These are phyloP conservation scores for Baudoinia panamericana DNA, from an alignment of 495 filamentous ascomycete genomes.

Conservation along the genomic window DNA sequence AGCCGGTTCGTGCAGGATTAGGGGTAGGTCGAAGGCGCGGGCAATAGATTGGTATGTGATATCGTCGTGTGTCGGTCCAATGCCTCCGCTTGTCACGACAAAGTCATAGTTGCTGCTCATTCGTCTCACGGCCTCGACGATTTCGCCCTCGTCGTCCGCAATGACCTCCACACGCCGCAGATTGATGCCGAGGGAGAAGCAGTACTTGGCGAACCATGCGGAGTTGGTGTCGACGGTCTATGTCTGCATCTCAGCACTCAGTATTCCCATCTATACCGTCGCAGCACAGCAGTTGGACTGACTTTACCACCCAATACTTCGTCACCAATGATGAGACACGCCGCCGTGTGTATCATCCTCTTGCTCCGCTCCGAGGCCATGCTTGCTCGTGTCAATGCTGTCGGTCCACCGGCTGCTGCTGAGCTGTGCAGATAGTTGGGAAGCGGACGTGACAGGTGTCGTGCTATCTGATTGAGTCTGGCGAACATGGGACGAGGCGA, in stretches of 20 bases:
- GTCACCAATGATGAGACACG: constrained; percentile 90
- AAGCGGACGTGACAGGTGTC: constrained; percentile 54
- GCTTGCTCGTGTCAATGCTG: constrained; percentile 42
- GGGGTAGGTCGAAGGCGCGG: constrained; percentile 65
- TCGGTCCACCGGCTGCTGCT: constrained; percentile 23
- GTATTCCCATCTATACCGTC: neutral
- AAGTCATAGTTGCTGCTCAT: constrained; percentile 87
- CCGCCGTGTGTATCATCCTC: constrained; percentile 71
- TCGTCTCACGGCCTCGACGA: constrained; percentile 69
- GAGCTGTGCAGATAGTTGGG: constrained; percentile 41
- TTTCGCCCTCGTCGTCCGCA: constrained; percentile 77
- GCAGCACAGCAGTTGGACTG: neutral
- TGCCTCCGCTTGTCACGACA: constrained; percentile 85
- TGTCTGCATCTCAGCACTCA: constrained; percentile 5
- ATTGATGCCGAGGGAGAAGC: constrained; percentile 79
- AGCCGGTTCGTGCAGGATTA: constrained; percentile 62
- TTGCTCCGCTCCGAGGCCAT: constrained; percentile 39
- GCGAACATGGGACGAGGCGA: constrained; percentile 68
- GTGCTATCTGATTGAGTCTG: constrained; percentile 56
- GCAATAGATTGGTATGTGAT: constrained; percentile 94
- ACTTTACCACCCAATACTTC: constrained; percentile 97
- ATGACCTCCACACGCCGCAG: constrained; percentile 87
- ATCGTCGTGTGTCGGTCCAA: constrained; percentile 95
- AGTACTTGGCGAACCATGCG: constrained; percentile 79
- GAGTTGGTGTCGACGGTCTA: constrained; percentile 89